Conservation (phyloP, 2,329 filamentous ascomycete species). For the Microthyrium microscopicum region DNA sequence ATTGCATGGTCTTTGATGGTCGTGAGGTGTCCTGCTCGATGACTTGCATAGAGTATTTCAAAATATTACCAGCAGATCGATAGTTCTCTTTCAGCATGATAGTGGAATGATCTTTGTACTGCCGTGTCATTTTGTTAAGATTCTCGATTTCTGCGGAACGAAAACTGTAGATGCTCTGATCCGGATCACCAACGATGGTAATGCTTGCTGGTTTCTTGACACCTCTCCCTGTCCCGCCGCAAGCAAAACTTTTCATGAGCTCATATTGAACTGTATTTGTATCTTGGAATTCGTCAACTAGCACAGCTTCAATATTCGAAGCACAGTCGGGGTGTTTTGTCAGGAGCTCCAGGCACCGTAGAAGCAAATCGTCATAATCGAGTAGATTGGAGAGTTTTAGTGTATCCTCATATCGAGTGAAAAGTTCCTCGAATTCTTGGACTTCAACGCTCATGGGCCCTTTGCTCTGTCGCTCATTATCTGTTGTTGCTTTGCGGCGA, state of each 20-base stretch:
- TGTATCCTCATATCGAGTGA: slow-evolving; percentile 60
- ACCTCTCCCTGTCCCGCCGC: slow-evolving; percentile 16
- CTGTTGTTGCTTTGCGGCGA: slow-evolving; percentile 28
- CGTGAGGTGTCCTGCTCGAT: slow-evolving; percentile 78
- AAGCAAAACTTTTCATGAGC: slow-evolving; percentile 75
- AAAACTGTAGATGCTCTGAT: slow-evolving; percentile 97
- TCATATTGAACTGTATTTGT: slow-evolving; percentile 93
- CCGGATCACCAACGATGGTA: slow-evolving; percentile 89
- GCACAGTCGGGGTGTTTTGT: slow-evolving; percentile 61
- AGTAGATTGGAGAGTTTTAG: slow-evolving; percentile 63
- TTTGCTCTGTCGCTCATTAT: background rate
- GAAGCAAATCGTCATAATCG: slow-evolving; percentile 85
- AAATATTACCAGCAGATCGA: slow-evolving; percentile 71
- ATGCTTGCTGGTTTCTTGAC: slow-evolving; percentile 44
- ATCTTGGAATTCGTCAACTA: slow-evolving; percentile 97
- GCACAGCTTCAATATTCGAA: slow-evolving; percentile 71
- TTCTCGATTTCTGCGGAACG: slow-evolving; percentile 86
- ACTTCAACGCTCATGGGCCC: slow-evolving; percentile 30
- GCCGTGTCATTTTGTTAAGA: slow-evolving; percentile 56
- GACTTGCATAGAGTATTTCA: slow-evolving; percentile 62
- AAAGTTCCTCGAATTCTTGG: slow-evolving; percentile 51
- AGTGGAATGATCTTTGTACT: slow-evolving; percentile 64
- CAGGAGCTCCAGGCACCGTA: slow-evolving; percentile 68
- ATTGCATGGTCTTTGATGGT: slow-evolving; percentile 62
- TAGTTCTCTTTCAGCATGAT: slow-evolving; percentile 90